Evolutionary conservation across 2,329 filamentous ascomycete species (phyloP), one percentile per base, ranked within the genome.

Genomic region (Fusarium proliferatum): DNA sequence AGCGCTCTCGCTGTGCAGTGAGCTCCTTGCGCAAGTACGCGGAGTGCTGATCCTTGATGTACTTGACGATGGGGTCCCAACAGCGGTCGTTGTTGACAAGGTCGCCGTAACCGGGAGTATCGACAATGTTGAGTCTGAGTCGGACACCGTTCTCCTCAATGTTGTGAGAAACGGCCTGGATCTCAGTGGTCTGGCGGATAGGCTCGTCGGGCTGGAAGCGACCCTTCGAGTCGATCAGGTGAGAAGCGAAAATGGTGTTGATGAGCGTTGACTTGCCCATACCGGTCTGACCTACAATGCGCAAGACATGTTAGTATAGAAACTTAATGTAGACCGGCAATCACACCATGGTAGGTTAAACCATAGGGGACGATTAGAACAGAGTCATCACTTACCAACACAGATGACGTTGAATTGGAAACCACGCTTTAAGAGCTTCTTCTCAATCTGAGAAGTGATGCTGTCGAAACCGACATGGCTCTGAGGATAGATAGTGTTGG

Each of bases 361-460:
- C 56, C 43, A 61, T 48, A 53, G 39, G 41, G 41, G 71, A 65
- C 64, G 68, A 72, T 67, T 53, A 59, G 36, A 57, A 36, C 28
- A 33, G 23, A 34, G 28, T 52, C 59, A 62, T 52, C 43, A 92
- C 96, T 84, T 89, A 98, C 96, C 96, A 84, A 98, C 96, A 84
- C 95, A 98, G 85, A 98, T 98, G 82, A 98, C 93, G 85, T 99
- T 99, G 91, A 99, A 99, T 86, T 99, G 96, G 86, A 99, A 99
- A 80, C 96, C 96, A 86, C 96, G 95, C 91, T 99, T 99, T 87
- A 99, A 86, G 83, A 98, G 93, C 93, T 99, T 99, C 88, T 94
- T 93, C 92, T 99, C 96, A 80, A 99, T 99, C 89, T 99, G 96
- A 78, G 93, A 95, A 80, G 96, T 99, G 89, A 99, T 99, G 88